Percentiles rank a stretch among this genome's conserved stretches.
Evolutionary conservation across 768 basidiomycete species (phyloP).

Genomic region (Galerina marginata): DNA sequence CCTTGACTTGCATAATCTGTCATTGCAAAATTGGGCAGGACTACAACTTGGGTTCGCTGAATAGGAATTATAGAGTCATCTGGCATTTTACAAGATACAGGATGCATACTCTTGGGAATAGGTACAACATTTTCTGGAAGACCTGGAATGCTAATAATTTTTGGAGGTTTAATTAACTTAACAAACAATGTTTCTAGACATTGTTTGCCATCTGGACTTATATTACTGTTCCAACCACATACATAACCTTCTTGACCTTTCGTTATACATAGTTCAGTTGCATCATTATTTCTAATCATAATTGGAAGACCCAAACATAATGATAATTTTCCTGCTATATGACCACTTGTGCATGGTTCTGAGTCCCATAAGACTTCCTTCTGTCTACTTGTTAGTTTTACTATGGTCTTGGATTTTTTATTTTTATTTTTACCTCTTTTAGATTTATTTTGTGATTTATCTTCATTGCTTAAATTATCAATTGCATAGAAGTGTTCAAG

Average conservation of each 20-base stretch:
- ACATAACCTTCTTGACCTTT: conserved; percentile 38
- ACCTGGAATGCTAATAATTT: conserved; percentile 22
- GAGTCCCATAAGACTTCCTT: conserved; percentile 28
- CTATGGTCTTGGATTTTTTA: background rate
- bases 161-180: conserved; percentile 28
- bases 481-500: too few species aligned
- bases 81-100: conserved; percentile 4
- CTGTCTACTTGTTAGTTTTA: background rate
- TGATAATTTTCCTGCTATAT: conserved; percentile 27
- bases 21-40: conserved; percentile 37
- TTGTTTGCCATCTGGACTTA: conserved; percentile 12
- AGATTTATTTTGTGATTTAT: too few species aligned
- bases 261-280: conserved; percentile 40
- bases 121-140: conserved; percentile 38
- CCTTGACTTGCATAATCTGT: conserved; percentile 41
- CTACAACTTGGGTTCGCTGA: conserved; percentile 26
- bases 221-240: conserved; percentile 28
- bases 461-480: too few species aligned
- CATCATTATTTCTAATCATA: conserved; percentile 7
- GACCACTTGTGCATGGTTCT: conserved; percentile 26
- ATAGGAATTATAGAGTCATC: conserved; percentile 22
- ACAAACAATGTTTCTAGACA: conserved; percentile 37
- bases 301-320: conserved; percentile 39
- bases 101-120: conserved; percentile 6
- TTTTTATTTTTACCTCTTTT: conserved; percentile 36